Evolutionary conservation across 2,329 filamentous ascomycete species (phyloP).

Genomic region (Aspergillus persii): DNA sequence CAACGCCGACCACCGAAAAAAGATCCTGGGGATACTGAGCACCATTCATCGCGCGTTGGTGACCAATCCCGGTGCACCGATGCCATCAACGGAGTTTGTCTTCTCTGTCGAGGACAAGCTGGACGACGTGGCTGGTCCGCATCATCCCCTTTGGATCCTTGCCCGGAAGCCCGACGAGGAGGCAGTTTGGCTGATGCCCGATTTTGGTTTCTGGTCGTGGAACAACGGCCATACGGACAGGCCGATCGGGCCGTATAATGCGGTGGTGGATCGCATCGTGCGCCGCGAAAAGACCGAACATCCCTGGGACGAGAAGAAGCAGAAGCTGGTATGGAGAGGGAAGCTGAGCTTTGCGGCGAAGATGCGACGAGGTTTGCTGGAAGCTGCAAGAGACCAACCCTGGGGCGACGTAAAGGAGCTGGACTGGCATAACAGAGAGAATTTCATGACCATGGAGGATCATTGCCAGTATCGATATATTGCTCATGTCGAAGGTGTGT

Average conservation of each 20-base stretch:
- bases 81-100: conserved; percentile 45
- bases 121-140: conserved; percentile 34
- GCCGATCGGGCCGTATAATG: conserved; percentile 22
- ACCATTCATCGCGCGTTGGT: conserved; percentile 44
- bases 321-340: conserved; percentile 46
- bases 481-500: conserved; percentile 50
- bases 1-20: conserved; percentile 24
- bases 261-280: conserved; percentile 21
- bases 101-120: conserved; percentile 37
- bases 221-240: conserved; percentile 24
- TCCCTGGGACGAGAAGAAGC: conserved; percentile 30
- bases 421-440: conserved; percentile 37
- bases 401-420: conserved; percentile 45
- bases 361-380: conserved; percentile 33
- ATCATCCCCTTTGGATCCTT: conserved; percentile 39
- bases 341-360: conserved; percentile 34
- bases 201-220: conserved; percentile 51
- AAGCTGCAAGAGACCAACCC: conserved; percentile 31
- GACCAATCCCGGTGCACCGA: conserved; percentile 25
- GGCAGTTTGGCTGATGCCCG: conserved; percentile 47
- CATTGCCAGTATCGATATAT: conserved; percentile 54
- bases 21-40: conserved; percentile 38
- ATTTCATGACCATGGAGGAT: conserved; percentile 50
- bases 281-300: conserved; percentile 1
- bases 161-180: conserved; percentile 32